Conservation (phyloP, 306 rosid genomes). For the Arachis stenosperma region DNA sequence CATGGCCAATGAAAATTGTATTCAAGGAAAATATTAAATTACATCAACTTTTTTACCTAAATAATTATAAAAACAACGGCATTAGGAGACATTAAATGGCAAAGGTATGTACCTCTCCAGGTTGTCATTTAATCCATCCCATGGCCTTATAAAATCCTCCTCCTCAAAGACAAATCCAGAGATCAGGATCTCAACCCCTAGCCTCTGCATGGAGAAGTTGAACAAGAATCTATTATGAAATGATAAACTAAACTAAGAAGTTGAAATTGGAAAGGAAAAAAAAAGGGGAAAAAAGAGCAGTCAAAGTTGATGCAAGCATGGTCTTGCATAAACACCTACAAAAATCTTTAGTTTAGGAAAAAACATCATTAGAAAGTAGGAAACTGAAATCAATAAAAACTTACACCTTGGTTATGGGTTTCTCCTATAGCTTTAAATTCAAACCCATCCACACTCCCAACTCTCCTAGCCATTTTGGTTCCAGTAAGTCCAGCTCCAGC, state of each 20-base stretch:
- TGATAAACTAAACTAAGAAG: constrained; percentile 7
- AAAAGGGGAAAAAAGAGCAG: constrained; percentile 19
- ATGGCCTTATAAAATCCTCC: constrained; percentile 83
- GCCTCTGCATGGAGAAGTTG: constrained; percentile 56
- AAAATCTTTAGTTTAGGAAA: constrained; percentile 6
- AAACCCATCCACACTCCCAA: constrained; percentile 62
- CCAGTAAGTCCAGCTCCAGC: constrained; percentile 74
- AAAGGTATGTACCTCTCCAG: constrained; percentile 71
- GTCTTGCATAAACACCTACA: constrained; percentile 20
- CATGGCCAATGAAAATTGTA: constrained; percentile 1
- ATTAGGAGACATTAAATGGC: constrained; percentile 22
- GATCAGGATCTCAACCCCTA: constrained; percentile 82
- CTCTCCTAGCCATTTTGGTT: constrained; percentile 74
- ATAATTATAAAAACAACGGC: constrained; percentile 21
- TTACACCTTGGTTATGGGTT: constrained; percentile 68
- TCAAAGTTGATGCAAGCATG: constrained; percentile 20
- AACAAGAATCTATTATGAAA: constrained; percentile 28
- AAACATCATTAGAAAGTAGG: constrained; percentile 34
- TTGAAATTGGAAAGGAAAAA: neutral
- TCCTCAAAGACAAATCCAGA: constrained; percentile 82
- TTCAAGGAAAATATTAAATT: constrained; percentile 27
- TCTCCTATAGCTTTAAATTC: constrained; percentile 64
- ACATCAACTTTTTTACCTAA: constrained; percentile 26
- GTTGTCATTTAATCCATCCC: constrained; percentile 80
- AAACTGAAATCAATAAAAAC: constrained; percentile 42